Evolutionary conservation across 2,329 filamentous ascomycete species (phyloP).

Genomic region (Leptoxyphium fumago): DNA sequence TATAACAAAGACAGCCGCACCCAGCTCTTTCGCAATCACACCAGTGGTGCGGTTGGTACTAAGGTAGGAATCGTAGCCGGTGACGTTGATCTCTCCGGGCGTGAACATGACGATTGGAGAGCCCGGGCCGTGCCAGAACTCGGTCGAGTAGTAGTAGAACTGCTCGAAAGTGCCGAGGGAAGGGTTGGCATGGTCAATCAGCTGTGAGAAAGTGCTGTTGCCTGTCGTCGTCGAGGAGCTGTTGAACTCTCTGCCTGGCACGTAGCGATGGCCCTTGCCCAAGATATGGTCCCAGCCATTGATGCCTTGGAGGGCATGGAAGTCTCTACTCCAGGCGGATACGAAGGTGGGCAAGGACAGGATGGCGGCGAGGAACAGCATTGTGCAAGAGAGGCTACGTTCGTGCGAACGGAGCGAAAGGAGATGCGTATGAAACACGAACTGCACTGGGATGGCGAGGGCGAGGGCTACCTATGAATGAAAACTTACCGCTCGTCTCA

Average conservation of each 20-base stretch:
- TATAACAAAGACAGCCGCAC: constrained; percentile 39
- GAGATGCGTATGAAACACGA: too few species aligned
- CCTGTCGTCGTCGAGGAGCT: neutral
- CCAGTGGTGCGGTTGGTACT: constrained; percentile 37
- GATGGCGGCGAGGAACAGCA: neutral
- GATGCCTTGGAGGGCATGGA: neutral
- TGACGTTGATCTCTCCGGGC: constrained; percentile 37
- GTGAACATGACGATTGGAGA: constrained; percentile 31
- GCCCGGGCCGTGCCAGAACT: constrained; percentile 38
- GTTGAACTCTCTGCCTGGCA: neutral
- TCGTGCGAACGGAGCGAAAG: too few species aligned
- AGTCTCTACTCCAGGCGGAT: neutral
- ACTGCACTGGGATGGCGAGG: too few species aligned
- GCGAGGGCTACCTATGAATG: too few species aligned
- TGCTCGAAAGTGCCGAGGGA: constrained; percentile 41
- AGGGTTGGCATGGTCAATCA: constrained; percentile 44
- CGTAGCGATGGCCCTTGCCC: neutral
- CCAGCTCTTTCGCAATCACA: constrained; percentile 36
- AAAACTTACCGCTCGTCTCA: too few species aligned
- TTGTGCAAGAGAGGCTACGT: neutral
- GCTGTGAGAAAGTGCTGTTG: constrained; percentile 35
- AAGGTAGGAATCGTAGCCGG: constrained; percentile 34
- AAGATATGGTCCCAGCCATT: neutral
- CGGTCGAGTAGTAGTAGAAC: constrained; percentile 38
- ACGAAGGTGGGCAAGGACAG: neutral